These are phyloP conservation scores for Petunia secreta DNA, from an alignment of 257 asterid genomes.

Conservation along the genomic window DNA sequence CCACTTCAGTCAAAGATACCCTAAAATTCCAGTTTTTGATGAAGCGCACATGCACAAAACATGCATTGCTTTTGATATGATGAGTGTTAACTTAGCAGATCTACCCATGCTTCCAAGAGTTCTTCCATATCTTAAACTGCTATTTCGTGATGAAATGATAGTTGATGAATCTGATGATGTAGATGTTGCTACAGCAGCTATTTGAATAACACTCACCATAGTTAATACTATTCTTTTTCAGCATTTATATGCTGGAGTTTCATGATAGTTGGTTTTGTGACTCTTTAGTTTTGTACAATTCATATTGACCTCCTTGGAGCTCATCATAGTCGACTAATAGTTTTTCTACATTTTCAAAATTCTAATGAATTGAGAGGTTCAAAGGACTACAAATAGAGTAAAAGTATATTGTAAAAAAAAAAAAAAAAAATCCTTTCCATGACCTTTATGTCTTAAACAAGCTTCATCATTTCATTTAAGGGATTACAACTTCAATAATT, in stretches of 20 bases:
- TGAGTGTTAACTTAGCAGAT: constrained; percentile 91
- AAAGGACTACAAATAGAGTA: too few species aligned
- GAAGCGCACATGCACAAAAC: constrained; percentile 77
- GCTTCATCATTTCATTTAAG: too few species aligned
- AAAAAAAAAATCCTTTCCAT: too few species aligned
- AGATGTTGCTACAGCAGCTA: constrained; percentile 40
- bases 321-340: not conserved
- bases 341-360: not conserved
- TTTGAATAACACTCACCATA: not conserved
- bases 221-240: not conserved
- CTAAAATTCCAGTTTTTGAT: constrained; percentile 87
- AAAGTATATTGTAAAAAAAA: too few species aligned
- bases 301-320: not conserved
- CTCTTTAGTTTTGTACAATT: not conserved
- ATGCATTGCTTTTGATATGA: constrained; percentile 90
- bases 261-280: not conserved
- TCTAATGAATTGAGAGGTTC: too few species aligned
- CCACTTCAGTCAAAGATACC: constrained; percentile 97
- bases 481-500: too few species aligned
- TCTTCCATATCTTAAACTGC: constrained; percentile 74
- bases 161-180: constrained; percentile 75
- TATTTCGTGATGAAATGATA: constrained; percentile 71
- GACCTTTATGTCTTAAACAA: too few species aligned
- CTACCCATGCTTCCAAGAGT: constrained; percentile 77
- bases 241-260: not conserved